Conservation (phyloP, 2,329 filamentous ascomycete species). For the Ophiognomonia clavigignenti-juglandacearum region DNA sequence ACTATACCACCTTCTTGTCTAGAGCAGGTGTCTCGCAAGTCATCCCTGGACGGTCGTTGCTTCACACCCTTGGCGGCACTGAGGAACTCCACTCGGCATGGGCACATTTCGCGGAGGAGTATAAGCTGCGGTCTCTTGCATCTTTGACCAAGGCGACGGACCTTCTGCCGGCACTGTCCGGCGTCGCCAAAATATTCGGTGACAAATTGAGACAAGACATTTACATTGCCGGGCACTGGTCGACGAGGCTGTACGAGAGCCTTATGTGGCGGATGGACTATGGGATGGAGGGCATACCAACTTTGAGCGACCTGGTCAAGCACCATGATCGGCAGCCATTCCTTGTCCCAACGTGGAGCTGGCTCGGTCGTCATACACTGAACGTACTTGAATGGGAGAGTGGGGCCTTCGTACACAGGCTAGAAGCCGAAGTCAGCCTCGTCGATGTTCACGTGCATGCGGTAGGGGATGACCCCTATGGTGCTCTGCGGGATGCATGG, state of each 20-base stretch:
- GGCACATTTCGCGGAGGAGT: background rate
- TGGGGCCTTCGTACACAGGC: too few relatives aligned
- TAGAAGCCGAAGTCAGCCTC: background rate
- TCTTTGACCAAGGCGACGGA: background rate
- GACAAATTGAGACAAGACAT: background rate
- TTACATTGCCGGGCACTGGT: conserved; percentile 2
- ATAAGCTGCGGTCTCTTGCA: background rate
- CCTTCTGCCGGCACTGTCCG: background rate
- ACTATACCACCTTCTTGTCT: background rate
- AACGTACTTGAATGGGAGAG: background rate
- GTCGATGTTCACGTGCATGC: background rate
- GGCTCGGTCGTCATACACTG: background rate
- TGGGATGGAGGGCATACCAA: background rate
- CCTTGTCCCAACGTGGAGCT: background rate
- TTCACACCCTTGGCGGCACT: background rate
- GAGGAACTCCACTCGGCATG: background rate
- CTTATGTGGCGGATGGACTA: background rate
- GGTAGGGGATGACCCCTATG: background rate
- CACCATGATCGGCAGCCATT: background rate
- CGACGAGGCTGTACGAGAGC: background rate
- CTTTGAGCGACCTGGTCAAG: background rate
- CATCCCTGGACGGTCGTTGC: background rate
- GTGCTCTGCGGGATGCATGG: background rate
- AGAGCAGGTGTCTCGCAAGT: background rate
- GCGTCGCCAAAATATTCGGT: background rate